Base-by-base conservation (phyloP, 495 filamentous ascomycete species). In the Aspergillus ostianus region DNA sequence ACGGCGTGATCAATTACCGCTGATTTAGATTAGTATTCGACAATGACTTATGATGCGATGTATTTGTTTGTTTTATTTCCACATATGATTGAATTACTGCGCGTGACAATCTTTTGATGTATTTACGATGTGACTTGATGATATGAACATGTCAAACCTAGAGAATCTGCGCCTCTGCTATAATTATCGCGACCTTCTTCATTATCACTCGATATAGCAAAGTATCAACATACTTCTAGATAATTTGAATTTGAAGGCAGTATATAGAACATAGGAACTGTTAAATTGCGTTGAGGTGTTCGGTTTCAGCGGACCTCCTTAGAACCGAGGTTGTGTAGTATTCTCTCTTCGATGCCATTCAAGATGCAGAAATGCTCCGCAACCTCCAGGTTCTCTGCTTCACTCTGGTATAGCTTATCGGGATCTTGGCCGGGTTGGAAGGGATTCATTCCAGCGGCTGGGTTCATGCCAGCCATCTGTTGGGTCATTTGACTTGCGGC, bases 351-450 rank as follows among this genome's bases (percentile, higher is more conserved):
- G 58, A 98, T 85, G 13, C 87, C 90, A 61, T 94, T 86, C 54
- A 98, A 75, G 47, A 97, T 90, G 65, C 89, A 96, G 65, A 91
- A 88, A 70, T 97, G 93, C 71, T 96, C 92, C 65, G 93, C 81
- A 17, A 98, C 94, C 56, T 96, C 94, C 51, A 98, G 71, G 69
- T 98, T 98, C 80, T 98, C 95, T 0, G 88, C 92, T 75, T 98
- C 94, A 56, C 75, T 90, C 69, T 85, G 77, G 71, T 96, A 98
- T 70, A 96, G 78, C 79, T 98, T 98, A 68, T 97, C 87, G 10
- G 93, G 92, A 66, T 98, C 95, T 56, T 93, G 88, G n/a, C 93
- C 92, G 0, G 94, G 93, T 41, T 90, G 91, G 73, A 96, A 94
- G 77, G 93, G 90, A 59, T 88, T 85, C 36, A 79, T 80, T 50